Evolutionary conservation across 2,329 filamentous ascomycete species (phyloP), one percentile per base, ranked within the genome.

Genomic region (Coniochaeta sp.): DNA sequence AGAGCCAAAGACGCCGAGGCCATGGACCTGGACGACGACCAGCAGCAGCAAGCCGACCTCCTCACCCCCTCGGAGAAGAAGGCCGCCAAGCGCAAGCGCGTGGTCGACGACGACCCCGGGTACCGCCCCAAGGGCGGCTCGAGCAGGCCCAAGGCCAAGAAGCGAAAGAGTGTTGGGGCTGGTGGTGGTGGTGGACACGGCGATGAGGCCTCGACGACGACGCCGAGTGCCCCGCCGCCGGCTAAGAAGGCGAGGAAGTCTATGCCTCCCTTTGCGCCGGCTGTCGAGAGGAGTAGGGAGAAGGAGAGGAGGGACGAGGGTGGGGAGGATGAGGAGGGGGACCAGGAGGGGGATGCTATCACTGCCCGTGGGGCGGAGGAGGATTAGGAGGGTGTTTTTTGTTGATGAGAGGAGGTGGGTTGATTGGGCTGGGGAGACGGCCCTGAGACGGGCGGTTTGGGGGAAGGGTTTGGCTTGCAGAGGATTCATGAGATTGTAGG

Each of bases 41-140:
- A 54, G 8, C 5, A 6, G 16, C 38, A 16, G n/a, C 38, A 9
- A 7, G 72, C 24, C 69, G 70, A 65, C 67, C 68, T 40, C 17
- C 26, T 19, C 22, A 40, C 34, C 14, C 56, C 56, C 8, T 28
- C 26, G 72, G 73, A 66, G 67, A 70, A 54, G 71, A 77, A 64
- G 62, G 65, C 31, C 61, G 58, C 64, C 61, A 80, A 79, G 67
- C 76, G 82, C 40, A 82, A 82, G 72, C 69, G 79, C 16, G 64
- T 70, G 11, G 69, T 71, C 31, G 83, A 85, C 36, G 84, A 86
- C 8, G 84, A 87, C 63, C 71, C 74, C 0, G 83, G 83, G 4
- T 87, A 87, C 68, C 77, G 83, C 61, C 83, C 84, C 2, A 84
- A 85, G 64, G 80, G 80, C 2, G 83, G 82, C 2, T 77, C 76